phyloP scores from a whole-genome alignment of 2,329 filamentous ascomycete species.

The Aspergillus luchuensis region DNA sequence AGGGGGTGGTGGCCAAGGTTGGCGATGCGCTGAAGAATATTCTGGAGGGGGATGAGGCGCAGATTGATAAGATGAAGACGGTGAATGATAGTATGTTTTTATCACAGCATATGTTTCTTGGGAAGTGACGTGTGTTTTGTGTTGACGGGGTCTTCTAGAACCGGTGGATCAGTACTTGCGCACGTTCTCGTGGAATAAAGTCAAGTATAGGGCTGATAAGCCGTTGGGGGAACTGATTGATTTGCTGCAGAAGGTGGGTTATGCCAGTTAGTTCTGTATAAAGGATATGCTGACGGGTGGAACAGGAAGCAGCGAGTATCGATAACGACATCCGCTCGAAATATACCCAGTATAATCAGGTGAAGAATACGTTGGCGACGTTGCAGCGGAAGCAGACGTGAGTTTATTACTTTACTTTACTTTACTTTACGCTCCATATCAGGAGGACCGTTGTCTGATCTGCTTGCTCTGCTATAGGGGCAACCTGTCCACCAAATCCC shows the following conservation, averaged over 20 bases:
- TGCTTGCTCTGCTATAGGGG: constrained; percentile 57
- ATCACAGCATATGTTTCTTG: too few species aligned
- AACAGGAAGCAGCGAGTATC: constrained; percentile 80
- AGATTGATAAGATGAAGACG: constrained; percentile 82
- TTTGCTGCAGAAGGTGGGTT: constrained; percentile 81
- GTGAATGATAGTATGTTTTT: constrained; percentile 81
- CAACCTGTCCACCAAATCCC: constrained; percentile 90
- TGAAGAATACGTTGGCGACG: constrained; percentile 79
- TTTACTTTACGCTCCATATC: background rate
- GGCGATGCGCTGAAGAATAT: constrained; percentile 80
- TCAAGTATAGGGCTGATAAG: constrained; percentile 93
- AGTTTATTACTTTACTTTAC: constrained; percentile 26
- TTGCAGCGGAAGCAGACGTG: constrained; percentile 88
- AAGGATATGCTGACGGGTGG: background rate
- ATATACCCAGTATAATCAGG: constrained; percentile 88
- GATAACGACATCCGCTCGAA: constrained; percentile 96
- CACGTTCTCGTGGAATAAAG: constrained; percentile 93
- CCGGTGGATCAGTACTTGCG: constrained; percentile 93
- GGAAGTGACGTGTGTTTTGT: too few species aligned
- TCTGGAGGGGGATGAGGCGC: constrained; percentile 80
- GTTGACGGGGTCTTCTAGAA: constrained; percentile 57
- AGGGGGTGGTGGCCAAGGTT: constrained; percentile 83
- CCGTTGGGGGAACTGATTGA: constrained; percentile 84
- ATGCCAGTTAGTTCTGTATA: background rate
- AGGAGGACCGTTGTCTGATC: background rate